These are phyloP conservation scores for Apiotrichum gamsii DNA, from an alignment of 1,284 basidiomycete genomes.

Conservation along the genomic window DNA sequence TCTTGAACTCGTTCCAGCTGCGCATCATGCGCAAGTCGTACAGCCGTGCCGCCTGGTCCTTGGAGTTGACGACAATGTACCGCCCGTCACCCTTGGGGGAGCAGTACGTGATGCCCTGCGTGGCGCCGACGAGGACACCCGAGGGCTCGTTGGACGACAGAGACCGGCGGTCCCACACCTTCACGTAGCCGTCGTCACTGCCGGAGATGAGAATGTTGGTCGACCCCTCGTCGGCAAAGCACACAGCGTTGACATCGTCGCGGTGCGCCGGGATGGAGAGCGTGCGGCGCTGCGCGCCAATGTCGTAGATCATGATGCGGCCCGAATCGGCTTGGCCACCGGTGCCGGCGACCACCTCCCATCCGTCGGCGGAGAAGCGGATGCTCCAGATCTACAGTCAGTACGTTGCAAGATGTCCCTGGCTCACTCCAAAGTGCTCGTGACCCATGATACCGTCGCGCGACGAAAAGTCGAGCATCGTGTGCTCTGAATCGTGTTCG, in stretches of 20 bases:
- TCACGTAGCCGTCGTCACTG: constrained; percentile 87
- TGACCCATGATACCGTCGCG: constrained; percentile 24
- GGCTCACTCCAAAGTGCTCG: constrained; percentile 54
- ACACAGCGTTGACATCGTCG: constrained; percentile 93
- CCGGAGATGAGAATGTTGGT: constrained; percentile 91
- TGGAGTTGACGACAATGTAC: constrained; percentile 94
- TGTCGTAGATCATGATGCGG: constrained; percentile 71
- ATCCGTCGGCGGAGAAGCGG: constrained; percentile 90
- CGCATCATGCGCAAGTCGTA: constrained; percentile 96
- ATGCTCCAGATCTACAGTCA: constrained; percentile 71
- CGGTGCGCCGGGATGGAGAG: constrained; percentile 77
- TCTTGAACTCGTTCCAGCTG: constrained; percentile 62
- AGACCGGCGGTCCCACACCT: constrained; percentile 95
- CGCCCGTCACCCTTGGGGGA: constrained; percentile 84
- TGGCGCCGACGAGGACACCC: constrained; percentile 88
- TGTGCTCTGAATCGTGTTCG: constrained; percentile 64
- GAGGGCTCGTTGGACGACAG: constrained; percentile 74
- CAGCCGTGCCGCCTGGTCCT: constrained; percentile 84
- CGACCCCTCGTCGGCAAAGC: constrained; percentile 85
- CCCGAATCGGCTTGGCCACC: constrained; percentile 20
- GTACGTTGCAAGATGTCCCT: background rate
- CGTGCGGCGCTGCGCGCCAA: constrained; percentile 68
- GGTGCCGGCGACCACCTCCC: constrained; percentile 67
- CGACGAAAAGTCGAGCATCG: constrained; percentile 63
- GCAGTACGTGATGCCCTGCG: constrained; percentile 86